These are phyloP conservation scores for Nigrospora osmanthi DNA, from an alignment of 2,329 filamentous ascomycete species.

Conservation along the genomic window DNA sequence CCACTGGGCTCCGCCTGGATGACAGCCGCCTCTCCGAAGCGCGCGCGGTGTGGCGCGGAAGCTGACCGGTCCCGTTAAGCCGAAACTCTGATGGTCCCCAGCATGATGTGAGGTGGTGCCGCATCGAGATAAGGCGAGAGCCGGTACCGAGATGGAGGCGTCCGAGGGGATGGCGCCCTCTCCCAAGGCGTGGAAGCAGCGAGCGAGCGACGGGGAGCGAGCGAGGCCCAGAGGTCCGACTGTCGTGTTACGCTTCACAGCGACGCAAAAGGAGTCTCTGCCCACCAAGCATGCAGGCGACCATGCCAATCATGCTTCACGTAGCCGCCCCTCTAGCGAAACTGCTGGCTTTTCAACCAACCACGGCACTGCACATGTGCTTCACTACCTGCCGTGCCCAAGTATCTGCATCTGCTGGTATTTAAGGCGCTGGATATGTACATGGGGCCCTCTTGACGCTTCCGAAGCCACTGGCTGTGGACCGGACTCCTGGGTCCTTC, in stretches of 20 bases:
- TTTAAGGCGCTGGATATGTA: conserved; percentile 5
- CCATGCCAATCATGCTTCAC: conserved; percentile 13
- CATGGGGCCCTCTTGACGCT: conserved; percentile 5
- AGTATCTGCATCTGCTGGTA: conserved; percentile 4
- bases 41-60: conserved; percentile 1
- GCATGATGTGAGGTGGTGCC: conserved; percentile 8
- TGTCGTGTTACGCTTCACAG: conserved; percentile 18
- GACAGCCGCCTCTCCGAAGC: no score
- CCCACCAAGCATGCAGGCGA: conserved; percentile 13
- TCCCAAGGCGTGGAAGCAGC: not conserved
- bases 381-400: conserved; percentile 2
- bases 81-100: conserved; percentile 2
- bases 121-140: conserved; percentile 14
- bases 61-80: conserved; percentile 2
- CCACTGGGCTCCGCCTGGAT: no score
- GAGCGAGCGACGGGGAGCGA: no score
- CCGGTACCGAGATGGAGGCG: conserved; percentile 1
- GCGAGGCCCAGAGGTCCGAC: conserved; percentile 13
- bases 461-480: no score
- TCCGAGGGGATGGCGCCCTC: conserved; percentile 1
- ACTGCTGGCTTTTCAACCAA: conserved; percentile 5
- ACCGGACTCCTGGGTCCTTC: no score
- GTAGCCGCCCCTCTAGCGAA: conserved; percentile 8
- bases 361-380: conserved; percentile 2
- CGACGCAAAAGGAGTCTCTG: conserved; percentile 12